A percentile compares a stretch with the other conserved stretches of the same genome.
These are phyloP conservation scores for Cyberlindnera euphorbiiphila DNA, from an alignment of 805 yeast genomes.

Conservation along the genomic window DNA sequence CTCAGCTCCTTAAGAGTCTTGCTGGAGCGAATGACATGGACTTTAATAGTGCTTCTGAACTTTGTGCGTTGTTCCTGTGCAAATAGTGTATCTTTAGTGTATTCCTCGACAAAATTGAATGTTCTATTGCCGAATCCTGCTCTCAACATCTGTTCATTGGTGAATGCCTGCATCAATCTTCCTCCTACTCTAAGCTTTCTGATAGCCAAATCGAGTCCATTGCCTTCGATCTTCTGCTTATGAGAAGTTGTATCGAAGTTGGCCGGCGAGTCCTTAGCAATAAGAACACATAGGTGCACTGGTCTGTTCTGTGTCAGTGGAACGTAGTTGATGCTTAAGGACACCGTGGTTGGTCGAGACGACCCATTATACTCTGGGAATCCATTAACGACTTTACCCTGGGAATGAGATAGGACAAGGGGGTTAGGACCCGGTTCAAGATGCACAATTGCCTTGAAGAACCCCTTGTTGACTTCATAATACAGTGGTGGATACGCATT, in stretches of 20 bases:
- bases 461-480: conserved; percentile 64
- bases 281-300: conserved; percentile 70
- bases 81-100: conserved; percentile 48
- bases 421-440: conserved; percentile 66
- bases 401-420: conserved; percentile 46
- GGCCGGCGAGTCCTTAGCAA: conserved; percentile 73
- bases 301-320: conserved; percentile 68
- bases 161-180: conserved; percentile 85
- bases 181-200: conserved; percentile 77
- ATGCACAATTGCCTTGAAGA: conserved; percentile 73
- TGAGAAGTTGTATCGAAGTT: conserved; percentile 65
- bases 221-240: conserved; percentile 49
- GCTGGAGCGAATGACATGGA: conserved; percentile 72
- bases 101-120: conserved; percentile 71
- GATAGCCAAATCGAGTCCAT: conserved; percentile 65
- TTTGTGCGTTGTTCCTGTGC: conserved; percentile 35
- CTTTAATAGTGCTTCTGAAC: conserved; percentile 59
- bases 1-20: conserved; percentile 67
- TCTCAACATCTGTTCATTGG: conserved; percentile 82
- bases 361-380: conserved; percentile 16
- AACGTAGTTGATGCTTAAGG: conserved; percentile 41
- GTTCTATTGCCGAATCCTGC: conserved; percentile 76
- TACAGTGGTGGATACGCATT: conserved; percentile 55
- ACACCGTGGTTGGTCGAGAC: conserved; percentile 7
- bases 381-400: conserved; percentile 36